These are phyloP conservation scores for Pisolithus thermaeus DNA, from an alignment of 1,284 basidiomycete genomes.

Conservation along the genomic window DNA sequence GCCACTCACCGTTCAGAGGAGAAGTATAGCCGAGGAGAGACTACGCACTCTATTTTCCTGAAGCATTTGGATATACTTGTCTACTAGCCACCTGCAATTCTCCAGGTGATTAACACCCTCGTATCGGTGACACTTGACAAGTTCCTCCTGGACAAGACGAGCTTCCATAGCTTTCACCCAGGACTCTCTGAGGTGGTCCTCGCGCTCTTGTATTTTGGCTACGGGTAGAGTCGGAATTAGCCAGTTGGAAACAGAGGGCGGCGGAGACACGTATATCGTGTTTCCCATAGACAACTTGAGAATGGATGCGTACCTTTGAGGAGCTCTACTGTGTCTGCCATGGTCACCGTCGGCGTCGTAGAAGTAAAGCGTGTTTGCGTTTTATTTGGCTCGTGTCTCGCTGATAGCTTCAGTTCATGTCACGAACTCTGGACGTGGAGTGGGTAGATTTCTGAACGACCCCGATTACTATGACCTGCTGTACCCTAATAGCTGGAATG, in stretches of 20 bases:
- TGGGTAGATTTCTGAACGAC: too few relatives aligned
- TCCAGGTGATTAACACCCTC: slow-evolving; percentile 93
- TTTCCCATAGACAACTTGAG: neutral
- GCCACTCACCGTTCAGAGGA: neutral
- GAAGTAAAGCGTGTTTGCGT: slow-evolving; percentile 14
- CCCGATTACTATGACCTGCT: too few relatives aligned
- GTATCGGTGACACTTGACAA: slow-evolving; percentile 85
- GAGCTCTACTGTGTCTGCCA: slow-evolving; percentile 30
- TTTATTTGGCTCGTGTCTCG: neutral
- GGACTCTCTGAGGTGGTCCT: slow-evolving; percentile 80
- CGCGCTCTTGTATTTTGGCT: slow-evolving; percentile 66
- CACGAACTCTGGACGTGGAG: too few relatives aligned
- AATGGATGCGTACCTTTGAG: slow-evolving; percentile 23
- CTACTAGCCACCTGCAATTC: slow-evolving; percentile 83
- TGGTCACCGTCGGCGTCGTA: slow-evolving; percentile 8
- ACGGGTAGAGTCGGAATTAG: neutral
- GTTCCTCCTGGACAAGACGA: slow-evolving; percentile 83
- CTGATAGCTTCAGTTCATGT: too few relatives aligned
- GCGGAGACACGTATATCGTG: neutral
- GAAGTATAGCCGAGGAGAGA: neutral
- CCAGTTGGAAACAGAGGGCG: neutral
- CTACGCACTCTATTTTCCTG: slow-evolving; percentile 77
- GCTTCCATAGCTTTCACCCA: slow-evolving; percentile 96
- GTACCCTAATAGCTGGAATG: too few relatives aligned
- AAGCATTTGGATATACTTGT: slow-evolving; percentile 82